Percentiles rank a stretch among this genome's conserved stretches.
phyloP scores from a whole-genome alignment of 202 grass and related monocot species.

The Miscanthus sacchariflorus region DNA sequence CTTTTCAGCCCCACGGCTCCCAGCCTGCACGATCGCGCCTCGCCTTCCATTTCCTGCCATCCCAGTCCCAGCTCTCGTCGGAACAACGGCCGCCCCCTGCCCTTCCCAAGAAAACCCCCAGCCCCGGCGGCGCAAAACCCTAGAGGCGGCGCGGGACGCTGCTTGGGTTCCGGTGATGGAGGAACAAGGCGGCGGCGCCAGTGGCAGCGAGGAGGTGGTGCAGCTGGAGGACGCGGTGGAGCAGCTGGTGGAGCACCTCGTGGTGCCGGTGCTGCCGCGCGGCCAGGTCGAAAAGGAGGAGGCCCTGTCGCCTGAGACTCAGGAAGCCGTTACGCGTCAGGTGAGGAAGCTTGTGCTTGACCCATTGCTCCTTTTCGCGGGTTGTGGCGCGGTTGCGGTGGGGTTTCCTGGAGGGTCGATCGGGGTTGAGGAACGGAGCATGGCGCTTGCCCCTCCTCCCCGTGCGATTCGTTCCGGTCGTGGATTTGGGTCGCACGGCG shows the following conservation, averaged over 20 bases:
- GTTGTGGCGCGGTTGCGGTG: neutral
- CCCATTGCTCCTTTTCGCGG: neutral
- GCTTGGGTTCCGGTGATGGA: neutral
- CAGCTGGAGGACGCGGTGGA: constrained; percentile 70
- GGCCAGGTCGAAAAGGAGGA: neutral
- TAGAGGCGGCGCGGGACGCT: too few relatives aligned
- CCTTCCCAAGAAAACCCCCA: neutral
- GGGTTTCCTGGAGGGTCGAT: neutral
- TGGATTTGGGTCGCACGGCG: neutral
- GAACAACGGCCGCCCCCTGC: neutral
- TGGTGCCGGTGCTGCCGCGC: constrained; percentile 53
- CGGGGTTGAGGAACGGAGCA: neutral
- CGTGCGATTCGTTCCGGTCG: neutral
- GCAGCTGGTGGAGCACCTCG: constrained; percentile 64
- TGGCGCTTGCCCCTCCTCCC: neutral
- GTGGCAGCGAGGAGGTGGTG: constrained; percentile 16
- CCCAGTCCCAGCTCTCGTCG: too few relatives aligned
- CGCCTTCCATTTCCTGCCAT: too few relatives aligned
- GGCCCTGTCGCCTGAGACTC: constrained; percentile 34
- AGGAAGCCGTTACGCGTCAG: constrained; percentile 62
- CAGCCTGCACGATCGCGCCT: too few relatives aligned
- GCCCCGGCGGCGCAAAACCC: neutral
- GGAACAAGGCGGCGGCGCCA: neutral
- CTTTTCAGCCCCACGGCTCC: neutral
- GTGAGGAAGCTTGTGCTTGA: constrained; percentile 6